Percentiles rank a stretch among this genome's conserved stretches.
phyloP scores from a whole-genome alignment of 73 alveolate genomes.

The Uronychia binucleata region DNA sequence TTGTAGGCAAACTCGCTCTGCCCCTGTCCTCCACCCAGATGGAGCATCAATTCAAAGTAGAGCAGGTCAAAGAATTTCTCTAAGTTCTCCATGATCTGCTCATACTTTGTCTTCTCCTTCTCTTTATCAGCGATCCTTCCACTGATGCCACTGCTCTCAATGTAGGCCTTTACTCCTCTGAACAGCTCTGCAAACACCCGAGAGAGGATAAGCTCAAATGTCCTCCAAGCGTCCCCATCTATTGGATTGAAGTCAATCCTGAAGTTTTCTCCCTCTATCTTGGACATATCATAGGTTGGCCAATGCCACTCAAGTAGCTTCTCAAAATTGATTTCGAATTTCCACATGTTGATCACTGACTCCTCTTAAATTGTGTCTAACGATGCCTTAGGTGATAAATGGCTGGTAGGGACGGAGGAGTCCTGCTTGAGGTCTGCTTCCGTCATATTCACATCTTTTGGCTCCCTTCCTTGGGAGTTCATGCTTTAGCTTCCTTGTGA shows the following conservation, averaged over 20 bases:
- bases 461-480: too few species aligned
- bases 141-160: neutral
- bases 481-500: too few species aligned
- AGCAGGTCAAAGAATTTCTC: slow-evolving; percentile 24
- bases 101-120: slow-evolving; percentile 5
- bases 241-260: slow-evolving; percentile 5
- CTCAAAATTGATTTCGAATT: neutral
- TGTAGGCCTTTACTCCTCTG: slow-evolving; percentile 5
- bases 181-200: slow-evolving; percentile 6
- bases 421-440: neutral
- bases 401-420: neutral
- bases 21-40: slow-evolving; percentile 30
- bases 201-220: slow-evolving; percentile 32
- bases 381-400: neutral
- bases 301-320: neutral
- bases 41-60: slow-evolving; percentile 35
- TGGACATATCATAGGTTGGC: neutral
- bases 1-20: slow-evolving; percentile 41
- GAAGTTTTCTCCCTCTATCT: slow-evolving; percentile 5
- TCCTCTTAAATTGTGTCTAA: neutral
- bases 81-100: slow-evolving; percentile 9
- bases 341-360: neutral
- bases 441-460: too few species aligned
- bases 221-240: slow-evolving; percentile 18
- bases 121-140: neutral